Evolutionary conservation across 2,329 filamentous ascomycete species (phyloP).

Genomic region (Mycosphaerella sp.): DNA sequence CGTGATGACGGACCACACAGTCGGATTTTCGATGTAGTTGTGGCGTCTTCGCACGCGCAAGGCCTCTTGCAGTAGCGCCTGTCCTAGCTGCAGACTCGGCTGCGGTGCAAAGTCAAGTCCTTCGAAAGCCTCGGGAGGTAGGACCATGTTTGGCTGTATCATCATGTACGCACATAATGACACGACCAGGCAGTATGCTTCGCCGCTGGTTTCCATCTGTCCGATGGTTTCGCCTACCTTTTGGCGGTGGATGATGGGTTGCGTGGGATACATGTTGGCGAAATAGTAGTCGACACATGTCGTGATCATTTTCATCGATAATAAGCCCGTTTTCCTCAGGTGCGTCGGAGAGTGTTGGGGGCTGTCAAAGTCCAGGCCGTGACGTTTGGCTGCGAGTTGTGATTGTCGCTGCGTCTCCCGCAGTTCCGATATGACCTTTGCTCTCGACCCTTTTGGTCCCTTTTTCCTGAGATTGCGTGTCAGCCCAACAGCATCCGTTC

Average conservation of each 20-base stretch:
- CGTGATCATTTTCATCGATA: slow-evolving; percentile 45
- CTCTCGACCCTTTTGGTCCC: slow-evolving; percentile 56
- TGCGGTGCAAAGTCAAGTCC: slow-evolving; percentile 45
- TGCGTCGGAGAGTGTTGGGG: slow-evolving; percentile 37
- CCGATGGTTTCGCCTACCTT: slow-evolving; percentile 49
- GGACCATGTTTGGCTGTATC: slow-evolving; percentile 44
- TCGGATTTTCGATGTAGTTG: slow-evolving; percentile 53
- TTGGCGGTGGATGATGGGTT: slow-evolving; percentile 52
- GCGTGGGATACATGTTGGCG: slow-evolving; percentile 57
- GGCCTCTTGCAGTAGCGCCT: slow-evolving; percentile 54
- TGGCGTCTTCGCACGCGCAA: slow-evolving; percentile 50
- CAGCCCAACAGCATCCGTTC: background rate
- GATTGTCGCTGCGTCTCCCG: slow-evolving; percentile 47
- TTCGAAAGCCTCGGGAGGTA: slow-evolving; percentile 39
- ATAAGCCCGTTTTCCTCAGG: slow-evolving; percentile 44
- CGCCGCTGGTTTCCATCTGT: slow-evolving; percentile 46
- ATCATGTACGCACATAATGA: slow-evolving; percentile 47
- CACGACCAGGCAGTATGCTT: slow-evolving; percentile 53
- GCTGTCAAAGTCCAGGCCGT: slow-evolving; percentile 38
- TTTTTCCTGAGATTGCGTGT: slow-evolving; percentile 40
- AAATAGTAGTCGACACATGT: slow-evolving; percentile 57
- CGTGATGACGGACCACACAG: slow-evolving; percentile 52
- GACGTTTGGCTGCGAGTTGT: slow-evolving; percentile 39
- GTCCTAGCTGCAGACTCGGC: slow-evolving; percentile 43
- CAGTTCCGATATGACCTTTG: slow-evolving; percentile 57